Conservation (phyloP, 345 rosid species). For the Lumnitzera racemosa region DNA sequence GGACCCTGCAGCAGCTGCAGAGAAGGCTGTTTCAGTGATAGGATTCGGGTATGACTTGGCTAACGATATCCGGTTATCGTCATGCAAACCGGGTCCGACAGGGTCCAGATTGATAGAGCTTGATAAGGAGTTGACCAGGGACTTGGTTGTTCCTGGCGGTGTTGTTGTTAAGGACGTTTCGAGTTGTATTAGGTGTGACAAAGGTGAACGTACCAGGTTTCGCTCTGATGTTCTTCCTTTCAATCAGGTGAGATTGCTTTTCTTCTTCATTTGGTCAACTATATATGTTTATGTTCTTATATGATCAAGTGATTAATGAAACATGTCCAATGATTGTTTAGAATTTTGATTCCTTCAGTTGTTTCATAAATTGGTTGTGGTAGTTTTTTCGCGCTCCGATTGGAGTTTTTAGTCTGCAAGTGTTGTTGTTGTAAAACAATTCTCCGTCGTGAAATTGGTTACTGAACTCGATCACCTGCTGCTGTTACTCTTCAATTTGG, state of each 20-base stretch:
- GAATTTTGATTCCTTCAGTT: neutral
- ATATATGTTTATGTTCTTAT: neutral
- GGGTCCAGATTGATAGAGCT: slow-evolving; percentile 54
- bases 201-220: slow-evolving; percentile 85
- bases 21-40: slow-evolving; percentile 78
- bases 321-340: neutral
- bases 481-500: too few relatives aligned
- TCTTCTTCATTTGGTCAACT: neutral
- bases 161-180: slow-evolving; percentile 56
- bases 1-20: slow-evolving; percentile 69
- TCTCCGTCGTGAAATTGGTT: too few relatives aligned
- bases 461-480: too few relatives aligned
- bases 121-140: slow-evolving; percentile 31
- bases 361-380: too few relatives aligned
- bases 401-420: too few relatives aligned
- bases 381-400: too few relatives aligned
- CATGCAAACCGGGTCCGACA: slow-evolving; percentile 44
- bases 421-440: too few relatives aligned
- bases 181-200: slow-evolving; percentile 73
- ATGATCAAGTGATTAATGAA: neutral
- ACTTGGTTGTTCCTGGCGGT: slow-evolving; percentile 71
- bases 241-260: slow-evolving; percentile 43
- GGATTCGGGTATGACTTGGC: slow-evolving; percentile 77
- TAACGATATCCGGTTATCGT: slow-evolving; percentile 46
- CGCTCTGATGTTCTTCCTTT: slow-evolving; percentile 79